Conservation (phyloP, 371 early-diverging fungal species). For the Paramicrosporidium saccamoebae region DNA sequence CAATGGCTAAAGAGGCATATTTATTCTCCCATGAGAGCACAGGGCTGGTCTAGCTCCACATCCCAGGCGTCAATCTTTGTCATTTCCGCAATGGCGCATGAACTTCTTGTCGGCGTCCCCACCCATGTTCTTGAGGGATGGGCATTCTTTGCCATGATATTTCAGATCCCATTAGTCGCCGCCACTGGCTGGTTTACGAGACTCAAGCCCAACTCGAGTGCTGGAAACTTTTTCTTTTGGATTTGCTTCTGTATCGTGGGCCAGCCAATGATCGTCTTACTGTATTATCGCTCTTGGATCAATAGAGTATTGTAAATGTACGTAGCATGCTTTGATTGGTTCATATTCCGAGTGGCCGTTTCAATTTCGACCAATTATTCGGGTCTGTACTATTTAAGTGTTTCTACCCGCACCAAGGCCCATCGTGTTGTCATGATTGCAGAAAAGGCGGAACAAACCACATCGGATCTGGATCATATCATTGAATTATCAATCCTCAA, state of each 20-base stretch:
- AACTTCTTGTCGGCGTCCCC: constrained; percentile 47
- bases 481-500: too few relatives aligned
- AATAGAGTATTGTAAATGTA: constrained; percentile 3
- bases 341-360: too few relatives aligned
- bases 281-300: constrained; percentile 48
- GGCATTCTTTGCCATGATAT: constrained; percentile 62
- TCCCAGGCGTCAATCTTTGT: constrained; percentile 32
- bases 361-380: too few relatives aligned
- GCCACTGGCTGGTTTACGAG: constrained; percentile 11
- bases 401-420: too few relatives aligned
- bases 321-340: too few relatives aligned
- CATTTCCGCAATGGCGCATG: constrained; percentile 50
- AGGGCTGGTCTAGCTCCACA: constrained; percentile 6
- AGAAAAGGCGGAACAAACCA: too few relatives aligned
- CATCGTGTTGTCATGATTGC: too few relatives aligned
- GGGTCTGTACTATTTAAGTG: too few relatives aligned
- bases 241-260: constrained; percentile 48
- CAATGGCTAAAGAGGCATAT: constrained; percentile 57
- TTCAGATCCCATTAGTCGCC: constrained; percentile 51
- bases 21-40: constrained; percentile 23
- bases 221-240: constrained; percentile 72
- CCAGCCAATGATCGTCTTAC: constrained; percentile 38
- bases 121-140: constrained; percentile 34
- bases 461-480: too few relatives aligned
- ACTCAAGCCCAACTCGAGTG: constrained; percentile 24